Conservation (phyloP, 305 asterid species). For the Salvia sclarea region DNA sequence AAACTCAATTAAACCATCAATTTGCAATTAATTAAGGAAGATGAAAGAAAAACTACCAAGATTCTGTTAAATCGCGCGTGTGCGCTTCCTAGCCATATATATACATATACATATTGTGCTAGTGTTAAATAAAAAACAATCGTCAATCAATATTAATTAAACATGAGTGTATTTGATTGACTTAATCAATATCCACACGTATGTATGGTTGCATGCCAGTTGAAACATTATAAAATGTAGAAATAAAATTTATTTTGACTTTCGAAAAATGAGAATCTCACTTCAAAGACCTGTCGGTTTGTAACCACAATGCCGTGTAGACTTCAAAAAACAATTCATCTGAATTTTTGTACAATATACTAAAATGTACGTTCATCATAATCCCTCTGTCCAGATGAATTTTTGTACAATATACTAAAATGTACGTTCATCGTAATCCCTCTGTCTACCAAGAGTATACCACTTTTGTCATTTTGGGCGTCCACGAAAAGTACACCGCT, state of each 20-base stretch:
- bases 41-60: not conserved
- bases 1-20: not conserved
- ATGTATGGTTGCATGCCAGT: not conserved
- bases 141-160: no score
- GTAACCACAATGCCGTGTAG: not conserved
- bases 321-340: not conserved
- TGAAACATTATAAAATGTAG: not conserved
- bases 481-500: no score
- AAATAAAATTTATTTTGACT: slow-evolving; percentile 9
- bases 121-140: not conserved
- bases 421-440: no score
- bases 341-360: not conserved
- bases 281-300: not conserved
- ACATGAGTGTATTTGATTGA: not conserved
- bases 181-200: slow-evolving; percentile 3
- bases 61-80: not conserved
- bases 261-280: not conserved
- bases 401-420: not conserved
- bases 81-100: not conserved
- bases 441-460: no score
- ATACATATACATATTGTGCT: no score
- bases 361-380: no score
- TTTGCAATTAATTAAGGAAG: not conserved
- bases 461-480: no score
- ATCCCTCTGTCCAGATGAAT: no score